Conservation (phyloP, 2,329 filamentous ascomycete species). For the Podosphaera leucotricha region DNA sequence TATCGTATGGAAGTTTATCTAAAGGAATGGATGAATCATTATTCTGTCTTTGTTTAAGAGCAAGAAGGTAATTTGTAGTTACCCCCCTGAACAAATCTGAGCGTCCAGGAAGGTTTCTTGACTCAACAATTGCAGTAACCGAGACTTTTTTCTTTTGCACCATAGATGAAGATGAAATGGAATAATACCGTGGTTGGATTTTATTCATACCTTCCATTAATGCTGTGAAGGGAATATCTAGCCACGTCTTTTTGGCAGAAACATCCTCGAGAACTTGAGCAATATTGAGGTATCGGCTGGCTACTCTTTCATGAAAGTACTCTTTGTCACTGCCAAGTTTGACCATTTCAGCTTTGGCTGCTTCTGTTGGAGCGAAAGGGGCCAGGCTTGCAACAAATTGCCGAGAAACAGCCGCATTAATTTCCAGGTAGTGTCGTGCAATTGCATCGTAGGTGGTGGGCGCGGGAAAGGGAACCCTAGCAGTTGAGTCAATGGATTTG, state of each 20-base stretch:
- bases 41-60: conserved; percentile 91
- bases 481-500: conserved; percentile 80
- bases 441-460: conserved; percentile 92
- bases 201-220: conserved; percentile 87
- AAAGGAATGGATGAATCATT: conserved; percentile 61
- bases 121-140: conserved; percentile 86
- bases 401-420: conserved; percentile 83
- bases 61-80: conserved; percentile 86
- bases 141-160: conserved; percentile 90
- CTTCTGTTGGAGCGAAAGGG: conserved; percentile 70
- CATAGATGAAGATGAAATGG: conserved; percentile 87
- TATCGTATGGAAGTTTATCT: conserved; percentile 66
- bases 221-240: conserved; percentile 72
- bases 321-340: conserved; percentile 84
- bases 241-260: conserved; percentile 53
- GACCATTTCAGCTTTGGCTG: conserved; percentile 65
- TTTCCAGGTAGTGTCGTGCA: conserved; percentile 87
- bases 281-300: conserved; percentile 67
- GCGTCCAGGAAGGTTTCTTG: conserved; percentile 51
- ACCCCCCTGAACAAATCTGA: conserved; percentile 71
- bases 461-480: conserved; percentile 92
- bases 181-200: conserved; percentile 95
- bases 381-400: conserved; percentile 78
- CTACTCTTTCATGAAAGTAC: conserved; percentile 74
- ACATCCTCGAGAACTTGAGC: conserved; percentile 58